Evolutionary conservation across 371 early-diverging fungal genomes (phyloP).

Genomic region (Phascolomyces articulosus): DNA sequence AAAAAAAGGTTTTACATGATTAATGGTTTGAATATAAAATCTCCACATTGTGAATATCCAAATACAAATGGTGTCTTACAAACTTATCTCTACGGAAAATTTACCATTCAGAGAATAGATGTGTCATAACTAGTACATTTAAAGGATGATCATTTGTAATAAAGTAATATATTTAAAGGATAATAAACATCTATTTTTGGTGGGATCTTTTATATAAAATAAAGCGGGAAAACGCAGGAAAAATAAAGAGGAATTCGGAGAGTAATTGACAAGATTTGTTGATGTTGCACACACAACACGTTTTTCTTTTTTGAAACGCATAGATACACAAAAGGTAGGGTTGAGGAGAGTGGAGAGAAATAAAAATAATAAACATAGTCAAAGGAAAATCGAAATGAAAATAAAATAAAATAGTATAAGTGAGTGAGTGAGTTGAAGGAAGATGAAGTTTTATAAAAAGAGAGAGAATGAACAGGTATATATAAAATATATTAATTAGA

Average conservation of each 20-base stretch:
- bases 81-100: neutral
- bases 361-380: neutral
- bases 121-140: too few species aligned
- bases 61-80: too few species aligned
- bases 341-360: neutral
- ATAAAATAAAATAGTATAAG: too few species aligned
- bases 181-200: neutral
- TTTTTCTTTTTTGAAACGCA: neutral
- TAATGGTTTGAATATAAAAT: too few species aligned
- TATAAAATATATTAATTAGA: neutral
- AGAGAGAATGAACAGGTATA: neutral
- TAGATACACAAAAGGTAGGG: neutral
- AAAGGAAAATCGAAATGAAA: too few species aligned
- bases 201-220: neutral
- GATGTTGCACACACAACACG: too few species aligned
- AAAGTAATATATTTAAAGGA: too few species aligned
- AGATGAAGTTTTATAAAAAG: too few species aligned
- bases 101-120: neutral
- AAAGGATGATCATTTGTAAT: neutral
- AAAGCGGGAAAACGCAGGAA: neutral
- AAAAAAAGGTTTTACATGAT: too few species aligned
- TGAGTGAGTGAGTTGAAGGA: neutral
- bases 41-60: too few species aligned
- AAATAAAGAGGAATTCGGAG: too few species aligned
- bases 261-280: too few species aligned